Evolutionary conservation across 805 yeast genomes (phyloP).

Genomic region (Kurtzmaniella fragi): DNA sequence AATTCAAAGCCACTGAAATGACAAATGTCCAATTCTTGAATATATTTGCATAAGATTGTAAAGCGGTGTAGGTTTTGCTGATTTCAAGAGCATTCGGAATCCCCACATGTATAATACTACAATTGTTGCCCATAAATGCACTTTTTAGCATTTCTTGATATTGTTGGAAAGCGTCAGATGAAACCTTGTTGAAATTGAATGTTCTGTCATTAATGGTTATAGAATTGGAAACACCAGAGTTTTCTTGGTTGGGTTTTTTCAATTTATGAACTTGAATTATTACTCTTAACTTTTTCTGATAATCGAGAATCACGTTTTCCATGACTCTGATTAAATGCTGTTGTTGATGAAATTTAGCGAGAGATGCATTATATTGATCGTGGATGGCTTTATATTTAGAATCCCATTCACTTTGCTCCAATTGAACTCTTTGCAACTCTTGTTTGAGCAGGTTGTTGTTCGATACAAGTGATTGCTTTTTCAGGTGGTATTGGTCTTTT

Average conservation of each 20-base stretch:
- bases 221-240: not conserved
- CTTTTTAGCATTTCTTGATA: slow-evolving; percentile 11
- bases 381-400: slow-evolving; percentile 13
- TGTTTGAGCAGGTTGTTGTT: slow-evolving; percentile 11
- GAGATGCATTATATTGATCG: slow-evolving; percentile 13
- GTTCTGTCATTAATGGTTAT: slow-evolving; percentile 4
- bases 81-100: no score
- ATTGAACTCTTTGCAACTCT: not conserved
- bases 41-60: no score
- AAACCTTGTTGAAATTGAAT: slow-evolving; percentile 15
- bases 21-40: no score
- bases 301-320: slow-evolving; percentile 44
- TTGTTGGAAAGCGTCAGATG: not conserved
- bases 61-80: no score
- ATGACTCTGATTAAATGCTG: slow-evolving; percentile 35
- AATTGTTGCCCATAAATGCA: slow-evolving; percentile 12
- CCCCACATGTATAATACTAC: slow-evolving; percentile 9
- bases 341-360: slow-evolving; percentile 28
- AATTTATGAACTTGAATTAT: slow-evolving; percentile 8
- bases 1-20: no score
- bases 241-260: not conserved
- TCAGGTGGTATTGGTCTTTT: slow-evolving; percentile 14
- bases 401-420: slow-evolving; percentile 14
- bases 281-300: slow-evolving; percentile 21
- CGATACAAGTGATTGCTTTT: slow-evolving; percentile 14